phyloP scores from a whole-genome alignment of 169 alveolate genomes.

The Pseudocohnilembus persalinus region DNA sequence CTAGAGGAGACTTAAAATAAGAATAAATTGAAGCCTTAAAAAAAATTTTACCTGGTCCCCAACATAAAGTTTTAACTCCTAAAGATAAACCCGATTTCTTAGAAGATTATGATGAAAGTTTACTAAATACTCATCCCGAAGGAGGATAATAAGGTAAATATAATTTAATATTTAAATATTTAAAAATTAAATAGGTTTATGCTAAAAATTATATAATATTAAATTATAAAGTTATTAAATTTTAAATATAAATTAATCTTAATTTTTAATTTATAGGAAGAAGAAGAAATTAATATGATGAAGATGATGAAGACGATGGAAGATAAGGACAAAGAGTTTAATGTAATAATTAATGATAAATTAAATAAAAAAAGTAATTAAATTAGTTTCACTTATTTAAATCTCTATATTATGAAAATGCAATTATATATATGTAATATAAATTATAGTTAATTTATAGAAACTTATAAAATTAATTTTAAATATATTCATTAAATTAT shows the following conservation, averaged over 20 bases:
- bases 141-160: constrained; percentile 21
- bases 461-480: too few relatives aligned
- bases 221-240: too few relatives aligned
- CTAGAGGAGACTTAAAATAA: constrained; percentile 28
- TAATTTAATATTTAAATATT: too few relatives aligned
- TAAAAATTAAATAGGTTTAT: too few relatives aligned
- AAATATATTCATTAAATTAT: background rate
- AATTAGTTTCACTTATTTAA: too few relatives aligned
- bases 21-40: background rate
- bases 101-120: constrained; percentile 12
- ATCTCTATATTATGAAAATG: background rate
- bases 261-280: too few relatives aligned
- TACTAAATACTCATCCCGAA: constrained; percentile 16
- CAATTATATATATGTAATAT: background rate
- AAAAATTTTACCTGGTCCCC: constrained; percentile 14
- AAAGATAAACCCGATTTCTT: background rate
- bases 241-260: too few relatives aligned
- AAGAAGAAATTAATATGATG: constrained; percentile 22
- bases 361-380: too few relatives aligned
- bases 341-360: constrained; percentile 37
- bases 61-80: background rate
- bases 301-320: constrained; percentile 46
- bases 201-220: too few relatives aligned
- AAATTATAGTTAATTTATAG: background rate
- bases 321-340: constrained; percentile 38